Conservation (phyloP, 495 filamentous ascomycete genomes). For the Daldinia concentrica region DNA sequence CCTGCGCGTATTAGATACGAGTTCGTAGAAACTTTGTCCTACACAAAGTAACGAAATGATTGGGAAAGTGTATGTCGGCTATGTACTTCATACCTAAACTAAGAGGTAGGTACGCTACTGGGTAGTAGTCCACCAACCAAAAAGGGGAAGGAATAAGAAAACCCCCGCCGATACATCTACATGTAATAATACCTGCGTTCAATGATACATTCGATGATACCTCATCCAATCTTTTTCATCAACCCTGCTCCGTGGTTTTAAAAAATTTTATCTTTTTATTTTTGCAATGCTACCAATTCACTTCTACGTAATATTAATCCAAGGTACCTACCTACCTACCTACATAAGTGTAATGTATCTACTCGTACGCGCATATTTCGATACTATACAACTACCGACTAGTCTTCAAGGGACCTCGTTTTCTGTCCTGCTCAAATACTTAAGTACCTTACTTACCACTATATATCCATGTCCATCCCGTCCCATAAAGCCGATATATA, state of each 20-base stretch:
- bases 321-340: not conserved
- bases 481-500: not conserved
- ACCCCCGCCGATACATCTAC: not conserved
- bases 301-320: too few species aligned
- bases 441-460: not conserved
- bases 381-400: not conserved
- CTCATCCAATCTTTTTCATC: not conserved
- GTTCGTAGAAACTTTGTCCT: not conserved
- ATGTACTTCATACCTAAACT: not conserved
- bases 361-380: not conserved
- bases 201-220: not conserved
- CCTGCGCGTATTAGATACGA: conserved; percentile 1
- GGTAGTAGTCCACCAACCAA: not conserved
- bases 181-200: not conserved
- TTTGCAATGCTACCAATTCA: not conserved
- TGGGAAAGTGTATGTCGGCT: not conserved
- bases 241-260: not conserved
- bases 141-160: conserved; percentile 6
- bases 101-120: not conserved
- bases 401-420: not conserved
- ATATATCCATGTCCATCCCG: not conserved
- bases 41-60: not conserved
- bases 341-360: not conserved
- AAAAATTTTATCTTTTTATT: too few species aligned
- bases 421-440: not conserved